phyloP scores from a whole-genome alignment of 2,329 filamentous ascomycete genomes.

The Aspergillus brasiliensis region DNA sequence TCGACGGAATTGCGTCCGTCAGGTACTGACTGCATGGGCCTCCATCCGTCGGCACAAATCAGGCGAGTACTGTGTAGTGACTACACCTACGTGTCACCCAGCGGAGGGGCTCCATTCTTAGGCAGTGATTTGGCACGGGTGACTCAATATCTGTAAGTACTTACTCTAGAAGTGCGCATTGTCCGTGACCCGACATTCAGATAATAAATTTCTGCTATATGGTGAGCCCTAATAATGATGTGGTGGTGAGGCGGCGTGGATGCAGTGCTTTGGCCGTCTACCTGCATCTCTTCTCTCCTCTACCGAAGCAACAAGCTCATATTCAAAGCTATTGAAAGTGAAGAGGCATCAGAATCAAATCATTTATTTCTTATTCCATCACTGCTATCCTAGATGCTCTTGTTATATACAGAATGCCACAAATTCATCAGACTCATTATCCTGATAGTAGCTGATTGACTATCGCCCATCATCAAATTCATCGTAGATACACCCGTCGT shows the following conservation, averaged over 20 bases:
- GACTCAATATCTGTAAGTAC: background rate
- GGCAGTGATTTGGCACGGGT: constrained; percentile 4
- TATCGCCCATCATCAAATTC: constrained; percentile 13
- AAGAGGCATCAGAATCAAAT: background rate
- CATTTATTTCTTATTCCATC: background rate
- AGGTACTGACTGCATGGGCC: constrained; percentile 8
- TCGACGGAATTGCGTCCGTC: constrained; percentile 1
- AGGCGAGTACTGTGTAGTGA: background rate
- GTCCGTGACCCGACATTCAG: background rate
- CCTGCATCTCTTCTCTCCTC: background rate
- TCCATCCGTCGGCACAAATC: background rate
- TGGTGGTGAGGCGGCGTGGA: constrained; percentile 4
- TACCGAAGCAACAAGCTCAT: background rate
- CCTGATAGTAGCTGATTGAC: background rate
- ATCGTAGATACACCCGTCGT: constrained; percentile 12
- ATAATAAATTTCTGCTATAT: background rate
- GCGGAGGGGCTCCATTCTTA: background rate
- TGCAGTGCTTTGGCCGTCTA: background rate
- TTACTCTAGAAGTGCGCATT: background rate
- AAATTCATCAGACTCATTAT: constrained; percentile 5
- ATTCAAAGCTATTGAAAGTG: background rate
- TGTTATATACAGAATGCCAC: constrained; percentile 4
- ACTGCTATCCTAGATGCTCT: background rate
- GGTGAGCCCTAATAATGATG: constrained; percentile 5
- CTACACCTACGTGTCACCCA: constrained; percentile 2